Evolutionary conservation across 306 rosid species (phyloP).

Genomic region (Trifolium repens): DNA sequence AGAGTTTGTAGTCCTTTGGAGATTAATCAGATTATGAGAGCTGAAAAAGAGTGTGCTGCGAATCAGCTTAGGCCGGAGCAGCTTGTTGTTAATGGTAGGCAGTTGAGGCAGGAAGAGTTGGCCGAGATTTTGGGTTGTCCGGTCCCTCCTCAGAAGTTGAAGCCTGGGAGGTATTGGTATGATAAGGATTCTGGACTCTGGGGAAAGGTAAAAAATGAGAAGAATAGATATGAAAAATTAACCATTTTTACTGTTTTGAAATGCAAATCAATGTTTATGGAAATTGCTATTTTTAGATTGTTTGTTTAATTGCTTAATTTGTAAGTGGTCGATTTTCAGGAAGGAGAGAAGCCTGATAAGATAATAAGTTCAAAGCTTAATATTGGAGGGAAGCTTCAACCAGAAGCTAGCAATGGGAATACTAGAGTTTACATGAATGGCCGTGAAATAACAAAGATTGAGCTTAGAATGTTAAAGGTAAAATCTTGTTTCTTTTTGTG

Average conservation of each 20-base stretch:
- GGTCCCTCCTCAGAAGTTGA: constrained; percentile 75
- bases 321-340: constrained; percentile 57
- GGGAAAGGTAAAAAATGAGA: constrained; percentile 74
- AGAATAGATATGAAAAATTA: not conserved
- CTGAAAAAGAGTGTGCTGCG: constrained; percentile 77
- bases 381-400: constrained; percentile 80
- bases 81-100: constrained; percentile 77
- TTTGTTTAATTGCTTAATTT: constrained; percentile 28
- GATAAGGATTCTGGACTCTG: constrained; percentile 93
- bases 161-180: constrained; percentile 93
- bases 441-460: constrained; percentile 83
- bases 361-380: constrained; percentile 79
- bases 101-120: constrained; percentile 76
- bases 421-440: constrained; percentile 87
- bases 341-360: constrained; percentile 87
- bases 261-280: not conserved
- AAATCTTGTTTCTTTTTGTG: constrained; percentile 26
- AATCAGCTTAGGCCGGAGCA: constrained; percentile 90
- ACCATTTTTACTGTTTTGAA: not conserved
- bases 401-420: constrained; percentile 79
- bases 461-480: constrained; percentile 85
- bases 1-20: constrained; percentile 84
- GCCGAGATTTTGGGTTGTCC: constrained; percentile 78
- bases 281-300: constrained; percentile 19
- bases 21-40: constrained; percentile 86